Base-by-base conservation (phyloP, 208 protist genomes). In the Trypanosoma vivax region DNA sequence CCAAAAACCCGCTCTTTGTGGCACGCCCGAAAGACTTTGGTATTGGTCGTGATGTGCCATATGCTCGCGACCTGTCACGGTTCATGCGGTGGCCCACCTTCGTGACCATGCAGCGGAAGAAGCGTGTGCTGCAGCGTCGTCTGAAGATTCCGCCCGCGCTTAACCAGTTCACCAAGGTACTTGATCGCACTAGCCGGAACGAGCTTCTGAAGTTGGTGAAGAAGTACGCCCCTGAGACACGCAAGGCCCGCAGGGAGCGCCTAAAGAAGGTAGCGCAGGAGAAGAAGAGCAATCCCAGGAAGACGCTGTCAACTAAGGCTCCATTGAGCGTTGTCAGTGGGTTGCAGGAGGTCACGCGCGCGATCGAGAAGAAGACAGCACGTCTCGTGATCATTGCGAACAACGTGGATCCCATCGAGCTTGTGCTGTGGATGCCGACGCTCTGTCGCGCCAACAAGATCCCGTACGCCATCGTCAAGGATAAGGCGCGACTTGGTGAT, bases 371-470 rank as follows among this genome's bases (percentile, higher is more conserved):
- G 67, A 99, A 99, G 88, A 97, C 97, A 66, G 98, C 98, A 24
- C 91, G 94, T 65, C 76, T 99, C 23, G 98, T 99, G 53, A 82
- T 99, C 52, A 99, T 99, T 60, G 98, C 98, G 39, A 95, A 99
- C 88, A 99, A 99, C 82, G 98, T 99, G 60, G 97, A 99, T 71
- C 98, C 98, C 52, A 90, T 99, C 60, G 98, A 99, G 85, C 72
- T 99, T 16, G 98, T 99, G 50, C 49, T 99, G 23, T 99, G 94
- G 94, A 84, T 99, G 39, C 98, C 98, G 43, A 89, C 97, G 52
- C 94, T 99, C 18, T 99, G 98, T 92, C 81, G 91, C 54, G 97
- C 98, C 73, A 94, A 98, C 75, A 96, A 98, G 50, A 88, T 99
- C 49, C 98, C 98, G 38, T 99, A 99, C 87, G 96, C 89, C 72